A percentile compares a stretch with the other conserved stretches of the same genome.
Conservation (phyloP, 2,329 filamentous ascomycete genomes). For the Claviceps pusilla region DNA sequence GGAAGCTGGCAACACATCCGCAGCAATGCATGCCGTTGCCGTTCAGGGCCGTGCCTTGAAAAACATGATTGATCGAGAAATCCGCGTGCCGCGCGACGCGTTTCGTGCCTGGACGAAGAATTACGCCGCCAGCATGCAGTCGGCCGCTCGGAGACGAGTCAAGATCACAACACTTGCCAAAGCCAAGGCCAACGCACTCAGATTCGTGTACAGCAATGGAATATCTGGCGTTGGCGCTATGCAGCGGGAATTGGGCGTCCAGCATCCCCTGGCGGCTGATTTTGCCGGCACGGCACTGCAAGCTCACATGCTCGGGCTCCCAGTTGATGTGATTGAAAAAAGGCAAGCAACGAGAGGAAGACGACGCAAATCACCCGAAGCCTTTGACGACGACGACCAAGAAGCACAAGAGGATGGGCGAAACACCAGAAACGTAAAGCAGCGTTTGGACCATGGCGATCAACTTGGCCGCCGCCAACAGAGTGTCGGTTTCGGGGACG, state of each 20-base stretch:
- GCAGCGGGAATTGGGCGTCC: constrained; percentile 13
- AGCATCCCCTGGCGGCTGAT: constrained; percentile 28
- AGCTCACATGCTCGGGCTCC: constrained; percentile 14
- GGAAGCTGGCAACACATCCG: constrained; percentile 9
- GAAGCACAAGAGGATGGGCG: not conserved
- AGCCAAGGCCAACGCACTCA: constrained; percentile 23
- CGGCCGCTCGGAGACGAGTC: constrained; percentile 13
- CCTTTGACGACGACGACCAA: constrained; percentile 22
- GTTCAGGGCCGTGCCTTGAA: constrained; percentile 14
- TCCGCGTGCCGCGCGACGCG: constrained; percentile 21
- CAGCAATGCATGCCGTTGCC: constrained; percentile 5
- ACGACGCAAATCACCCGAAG: constrained; percentile 29
- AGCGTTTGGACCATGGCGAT: constrained; percentile 15
- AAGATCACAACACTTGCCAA: constrained; percentile 16
- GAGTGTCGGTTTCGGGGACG: constrained; percentile 13
- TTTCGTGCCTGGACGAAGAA: constrained; percentile 26
- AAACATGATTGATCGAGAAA: constrained; percentile 17
- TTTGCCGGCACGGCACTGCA: constrained; percentile 31
- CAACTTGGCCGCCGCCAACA: constrained; percentile 15
- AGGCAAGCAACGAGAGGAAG: constrained; percentile 12
- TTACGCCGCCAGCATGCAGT: constrained; percentile 41
- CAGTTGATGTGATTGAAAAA: constrained; percentile 9
- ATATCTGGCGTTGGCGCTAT: constrained; percentile 18
- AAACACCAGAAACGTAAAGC: constrained; percentile 23
- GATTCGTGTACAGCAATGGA: constrained; percentile 19